Conservation (phyloP, 768 basidiomycete species). For the Termitomyces sp. region DNA sequence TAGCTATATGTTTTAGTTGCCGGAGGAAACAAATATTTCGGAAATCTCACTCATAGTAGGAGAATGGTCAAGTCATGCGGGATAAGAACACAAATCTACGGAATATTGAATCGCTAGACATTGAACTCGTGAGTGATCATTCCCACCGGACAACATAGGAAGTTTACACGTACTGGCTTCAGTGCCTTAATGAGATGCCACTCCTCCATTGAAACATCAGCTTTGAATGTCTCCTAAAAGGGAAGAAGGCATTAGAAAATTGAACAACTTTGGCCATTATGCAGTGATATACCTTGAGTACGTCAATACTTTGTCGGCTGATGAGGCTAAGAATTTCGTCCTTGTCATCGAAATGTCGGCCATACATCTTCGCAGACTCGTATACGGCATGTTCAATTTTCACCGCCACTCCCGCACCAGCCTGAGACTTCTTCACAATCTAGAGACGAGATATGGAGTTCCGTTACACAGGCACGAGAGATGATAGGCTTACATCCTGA, state of each 20-base stretch:
- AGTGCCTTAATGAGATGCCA: slow-evolving; percentile 89
- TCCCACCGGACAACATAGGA: background rate
- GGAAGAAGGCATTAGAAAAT: background rate
- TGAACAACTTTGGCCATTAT: background rate
- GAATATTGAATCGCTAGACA: slow-evolving; percentile 26
- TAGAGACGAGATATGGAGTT: slow-evolving; percentile 21
- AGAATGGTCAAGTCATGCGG: background rate
- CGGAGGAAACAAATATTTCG: too few relatives aligned
- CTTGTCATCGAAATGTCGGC: slow-evolving; percentile 93
- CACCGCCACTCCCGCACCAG: slow-evolving; percentile 95
- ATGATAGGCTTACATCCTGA: slow-evolving; percentile 50
- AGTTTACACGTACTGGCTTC: slow-evolving; percentile 55
- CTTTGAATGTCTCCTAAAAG: slow-evolving; percentile 73
- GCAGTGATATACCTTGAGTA: slow-evolving; percentile 67
- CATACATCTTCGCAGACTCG: slow-evolving; percentile 92
- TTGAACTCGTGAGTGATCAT: background rate
- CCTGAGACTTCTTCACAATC: slow-evolving; percentile 79
- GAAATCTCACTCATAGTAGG: too few relatives aligned
- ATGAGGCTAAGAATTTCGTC: slow-evolving; percentile 91
- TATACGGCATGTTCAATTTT: slow-evolving; percentile 99
- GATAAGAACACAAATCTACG: slow-evolving; percentile 9
- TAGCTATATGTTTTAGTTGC: too few relatives aligned
- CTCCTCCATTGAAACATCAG: slow-evolving; percentile 85
- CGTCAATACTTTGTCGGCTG: slow-evolving; percentile 90
- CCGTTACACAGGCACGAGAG: background rate